Conservation (phyloP, 176 grass and related monocot species). For the Aechmea fasciata region DNA sequence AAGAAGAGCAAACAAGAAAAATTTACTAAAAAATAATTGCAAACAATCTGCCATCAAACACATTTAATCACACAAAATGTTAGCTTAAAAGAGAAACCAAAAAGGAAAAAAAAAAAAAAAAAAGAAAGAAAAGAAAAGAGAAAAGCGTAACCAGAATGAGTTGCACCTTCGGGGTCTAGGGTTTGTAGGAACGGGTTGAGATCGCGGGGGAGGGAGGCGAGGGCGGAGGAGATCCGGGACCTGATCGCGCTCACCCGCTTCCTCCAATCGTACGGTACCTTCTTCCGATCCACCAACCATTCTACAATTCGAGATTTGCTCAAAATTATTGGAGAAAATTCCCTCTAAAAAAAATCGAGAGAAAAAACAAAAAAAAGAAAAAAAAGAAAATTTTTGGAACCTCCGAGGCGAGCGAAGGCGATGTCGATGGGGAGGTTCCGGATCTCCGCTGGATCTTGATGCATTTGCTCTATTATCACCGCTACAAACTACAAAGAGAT, state of each 20-base stretch:
- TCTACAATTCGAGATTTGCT: conserved; percentile 18
- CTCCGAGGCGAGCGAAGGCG: conserved; percentile 66
- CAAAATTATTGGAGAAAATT: neutral
- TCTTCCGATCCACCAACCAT: conserved; percentile 98
- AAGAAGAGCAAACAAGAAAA: no score
- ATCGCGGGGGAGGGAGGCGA: conserved; percentile 48
- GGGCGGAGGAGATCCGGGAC: conserved; percentile 49
- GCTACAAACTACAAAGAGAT: neutral
- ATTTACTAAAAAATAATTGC: no score
- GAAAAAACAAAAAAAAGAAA: neutral
- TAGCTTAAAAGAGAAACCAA: no score
- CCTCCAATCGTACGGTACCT: conserved; percentile 84
- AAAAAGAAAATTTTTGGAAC: neutral
- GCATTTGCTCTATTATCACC: neutral
- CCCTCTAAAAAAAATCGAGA: neutral
- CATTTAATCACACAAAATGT: no score
- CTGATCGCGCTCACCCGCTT: conserved; percentile 52
- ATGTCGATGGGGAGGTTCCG: conserved; percentile 84
- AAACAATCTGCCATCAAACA: no score
- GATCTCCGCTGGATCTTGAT: conserved; percentile 68
- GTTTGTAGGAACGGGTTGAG: conserved; percentile 61
- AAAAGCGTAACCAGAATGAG: neutral
- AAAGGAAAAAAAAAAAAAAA: no score
- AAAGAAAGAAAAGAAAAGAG: neutral
- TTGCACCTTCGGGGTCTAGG: conserved; percentile 57